Base-by-base conservation (phyloP, 352 stramenopile species). In the Lagenidium sp. region DNA sequence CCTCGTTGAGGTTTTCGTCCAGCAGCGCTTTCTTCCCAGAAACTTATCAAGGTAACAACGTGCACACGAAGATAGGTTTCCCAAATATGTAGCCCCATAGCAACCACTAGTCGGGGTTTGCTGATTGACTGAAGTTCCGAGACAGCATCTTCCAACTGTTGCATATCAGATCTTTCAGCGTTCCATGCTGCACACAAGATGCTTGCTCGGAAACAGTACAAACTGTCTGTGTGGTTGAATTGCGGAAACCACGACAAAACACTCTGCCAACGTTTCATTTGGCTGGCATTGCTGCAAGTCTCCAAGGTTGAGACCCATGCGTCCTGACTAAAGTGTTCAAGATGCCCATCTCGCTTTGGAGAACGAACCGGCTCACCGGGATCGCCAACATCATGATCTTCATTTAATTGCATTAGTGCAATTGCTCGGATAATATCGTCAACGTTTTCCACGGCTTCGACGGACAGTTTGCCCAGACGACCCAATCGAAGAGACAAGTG, bases 31-130 rank as follows among this genome's bases (percentile, higher is more conserved):
- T 93, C 77, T 44, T 90, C 73, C 77, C 77, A 93, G 54, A 86
- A 93, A 8, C 63, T 79, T 28, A 90, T 70, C 10, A 93, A 58
- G 31, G 80, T 88, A 37, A 82, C 63, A 5, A 93, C 75, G 46
- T 93, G 80, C 2, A 83, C 63, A 20, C 78, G 77, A 36, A 93
- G 80, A 30, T 87, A 90, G 53, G 53, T 68, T 31, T 93, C 80
- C 80, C 80, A 93, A 51, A 93, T 67, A 43, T 85, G 63, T 23
- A 75, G 51, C 6, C 64, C 63, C 63, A 93, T 82, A 4, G 75
- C 73, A n/a, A 58, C 54, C 57, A 70, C 70, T 16, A 87, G 32
- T 31, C 55, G 51, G 18, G 51, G 43, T 11, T 56, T 54, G 6
- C 39, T 43, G 16, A 88, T 34, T 21, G 60, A 62, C 25, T 86